Evolutionary conservation across 1,139 yeast species (phyloP), one percentile per base, ranked within the genome.

Genomic region (Pichia inconspicua): DNA sequence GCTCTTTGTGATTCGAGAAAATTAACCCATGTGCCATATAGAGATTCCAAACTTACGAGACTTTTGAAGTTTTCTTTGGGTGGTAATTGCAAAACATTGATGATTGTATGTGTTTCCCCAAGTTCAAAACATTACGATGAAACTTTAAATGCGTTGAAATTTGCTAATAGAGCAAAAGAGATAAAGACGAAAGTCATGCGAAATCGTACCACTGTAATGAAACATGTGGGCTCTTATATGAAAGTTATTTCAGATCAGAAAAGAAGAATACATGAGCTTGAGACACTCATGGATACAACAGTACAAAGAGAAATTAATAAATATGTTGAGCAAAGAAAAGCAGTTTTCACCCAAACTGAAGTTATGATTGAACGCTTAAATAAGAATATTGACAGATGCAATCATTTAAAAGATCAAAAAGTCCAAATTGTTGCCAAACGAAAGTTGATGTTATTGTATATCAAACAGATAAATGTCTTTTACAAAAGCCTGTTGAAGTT

Each of bases 101-200:
- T 90, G 97, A 87, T 90, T 57, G 97, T 89, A 1, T 90, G 97
- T 66, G 78, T 90, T 4, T 84, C 95, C 4, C 97, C 97, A 0
- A 84, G 89, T 53, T 77, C 86, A 34, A 75, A 74, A 39, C 96
- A 90, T 64, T 88, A 87, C 62, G 97, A 90, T 61, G 97, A 90
- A 61, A 89, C 97, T 0, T 71, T 87, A 48, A 90, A 89, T 63
- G 87, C 97, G 0, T 73, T 90, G 50, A 87, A 87, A 62, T 90
- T 89, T 64, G 97, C 97, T 0, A 81, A 88, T 62, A 71, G 96
- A 31, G 97, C 96, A 17, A 88, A 88, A 59, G 90, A 85, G 57
- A 90, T 90, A 58, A 86, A 86, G 61, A 90, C 96, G 0, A 87
- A 86, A 59, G 72, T 85, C 2, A 73, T 78, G 4, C 69, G 95